phyloP scores from a whole-genome alignment of 163 green algal genomes.

The Prototheca stagnorum region DNA sequence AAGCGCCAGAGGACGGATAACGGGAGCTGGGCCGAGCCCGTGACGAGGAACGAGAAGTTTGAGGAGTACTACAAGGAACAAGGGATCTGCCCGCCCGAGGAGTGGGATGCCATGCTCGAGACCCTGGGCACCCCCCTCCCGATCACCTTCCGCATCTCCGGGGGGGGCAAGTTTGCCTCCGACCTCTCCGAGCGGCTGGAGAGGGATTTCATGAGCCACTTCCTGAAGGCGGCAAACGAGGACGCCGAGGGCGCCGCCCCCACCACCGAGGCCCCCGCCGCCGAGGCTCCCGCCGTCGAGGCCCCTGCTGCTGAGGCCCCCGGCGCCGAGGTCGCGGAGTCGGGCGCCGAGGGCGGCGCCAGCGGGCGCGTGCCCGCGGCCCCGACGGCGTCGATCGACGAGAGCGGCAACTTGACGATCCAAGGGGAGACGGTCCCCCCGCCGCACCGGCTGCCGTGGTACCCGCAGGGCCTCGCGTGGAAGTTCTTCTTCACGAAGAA shows the following conservation, averaged over 20 bases:
- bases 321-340: no score
- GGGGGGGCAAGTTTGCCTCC: constrained; percentile 64
- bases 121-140: constrained; percentile 62
- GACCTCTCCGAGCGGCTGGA: constrained; percentile 63
- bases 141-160: constrained; percentile 96
- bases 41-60: constrained; percentile 47
- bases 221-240: no score
- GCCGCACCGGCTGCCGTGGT: constrained; percentile 72
- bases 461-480: constrained; percentile 81
- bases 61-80: constrained; percentile 82
- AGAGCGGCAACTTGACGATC: constrained; percentile 21
- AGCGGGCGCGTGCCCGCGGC: no score
- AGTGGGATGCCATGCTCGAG: constrained; percentile 81
- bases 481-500: constrained; percentile 68
- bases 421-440: constrained; percentile 53
- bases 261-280: constrained; percentile 11
- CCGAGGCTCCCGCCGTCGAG: no score
- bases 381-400: no score
- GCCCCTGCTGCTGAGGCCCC: no score
- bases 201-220: constrained; percentile 51
- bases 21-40: constrained; percentile 1
- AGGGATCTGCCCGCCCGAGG: constrained; percentile 14
- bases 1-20: constrained; percentile 11
- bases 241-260: no score
- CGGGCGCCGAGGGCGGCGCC: no score